Evolutionary conservation across 2,329 filamentous ascomycete species (phyloP).

Genomic region (Neonectria punicea): DNA sequence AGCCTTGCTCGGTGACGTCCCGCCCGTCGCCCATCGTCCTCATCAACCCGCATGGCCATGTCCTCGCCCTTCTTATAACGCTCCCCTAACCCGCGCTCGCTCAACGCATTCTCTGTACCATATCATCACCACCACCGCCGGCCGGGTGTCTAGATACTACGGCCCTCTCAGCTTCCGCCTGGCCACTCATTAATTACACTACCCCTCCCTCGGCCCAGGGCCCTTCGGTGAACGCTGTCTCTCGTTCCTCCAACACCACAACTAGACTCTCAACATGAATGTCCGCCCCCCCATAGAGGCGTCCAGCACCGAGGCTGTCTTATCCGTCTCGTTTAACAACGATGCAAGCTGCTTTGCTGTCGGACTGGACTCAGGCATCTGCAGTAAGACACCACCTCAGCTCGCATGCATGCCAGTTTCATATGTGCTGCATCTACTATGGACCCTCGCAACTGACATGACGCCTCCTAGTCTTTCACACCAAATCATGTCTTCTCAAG

Average conservation of each 20-base stretch:
- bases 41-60: conserved; percentile 2
- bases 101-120: not conserved
- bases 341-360: conserved; percentile 88
- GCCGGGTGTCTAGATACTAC: conserved; percentile 17
- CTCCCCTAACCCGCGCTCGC: not conserved
- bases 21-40: conserved; percentile 2
- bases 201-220: conserved; percentile 16
- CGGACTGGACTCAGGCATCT: conserved; percentile 86
- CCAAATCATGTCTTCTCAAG: conserved; percentile 77
- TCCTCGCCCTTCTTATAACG: conserved; percentile 4
- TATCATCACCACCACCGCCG: not conserved
- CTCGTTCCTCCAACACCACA: conserved; percentile 22
- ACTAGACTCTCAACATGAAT: conserved; percentile 72
- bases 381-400: conserved; percentile 65
- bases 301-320: conserved; percentile 76
- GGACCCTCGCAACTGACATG: conserved; percentile 25
- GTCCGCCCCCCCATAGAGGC: conserved; percentile 87
- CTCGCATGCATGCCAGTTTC: conserved; percentile 8
- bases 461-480: conserved; percentile 70
- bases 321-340: conserved; percentile 87
- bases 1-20: conserved; percentile 16
- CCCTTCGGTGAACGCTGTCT: conserved; percentile 7
- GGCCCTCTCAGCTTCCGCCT: conserved; percentile 20
- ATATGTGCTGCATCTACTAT: conserved; percentile 9
- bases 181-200: conserved; percentile 13